Conservation (phyloP, 1,284 basidiomycete species). For the Papiliotrema flavescens region DNA sequence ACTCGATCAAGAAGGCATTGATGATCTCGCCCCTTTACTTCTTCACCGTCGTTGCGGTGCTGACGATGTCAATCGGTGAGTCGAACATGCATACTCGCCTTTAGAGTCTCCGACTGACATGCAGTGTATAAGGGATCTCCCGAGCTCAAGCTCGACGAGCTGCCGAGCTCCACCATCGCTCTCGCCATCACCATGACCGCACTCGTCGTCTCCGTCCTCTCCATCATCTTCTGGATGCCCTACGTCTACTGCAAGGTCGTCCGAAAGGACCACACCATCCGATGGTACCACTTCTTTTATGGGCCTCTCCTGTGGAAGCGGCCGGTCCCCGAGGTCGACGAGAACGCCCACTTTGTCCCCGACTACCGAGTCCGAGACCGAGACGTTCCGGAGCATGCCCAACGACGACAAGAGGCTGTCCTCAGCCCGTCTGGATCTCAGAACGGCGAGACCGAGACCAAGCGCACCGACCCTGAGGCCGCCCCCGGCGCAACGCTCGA, state of each 20-base stretch:
- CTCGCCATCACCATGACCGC: constrained; percentile 51
- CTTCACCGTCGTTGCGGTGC: constrained; percentile 44
- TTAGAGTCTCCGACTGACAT: not conserved
- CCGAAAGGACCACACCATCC: constrained; percentile 52
- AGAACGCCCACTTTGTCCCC: constrained; percentile 30
- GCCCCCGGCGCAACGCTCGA: not conserved
- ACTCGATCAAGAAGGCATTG: constrained; percentile 45
- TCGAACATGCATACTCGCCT: not conserved
- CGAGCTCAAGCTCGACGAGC: constrained; percentile 47
- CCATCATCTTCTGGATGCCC: constrained; percentile 53
- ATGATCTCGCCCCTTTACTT: constrained; percentile 50
- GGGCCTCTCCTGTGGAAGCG: constrained; percentile 53
- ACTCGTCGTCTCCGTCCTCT: constrained; percentile 45
- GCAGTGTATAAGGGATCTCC: constrained; percentile 47
- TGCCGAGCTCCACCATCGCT: constrained; percentile 41
- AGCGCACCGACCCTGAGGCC: not conserved
- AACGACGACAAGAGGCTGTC: not conserved
- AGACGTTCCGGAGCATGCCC: constrained; percentile 11
- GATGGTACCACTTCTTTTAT: constrained; percentile 52
- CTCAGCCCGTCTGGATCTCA: not conserved
- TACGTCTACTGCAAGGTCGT: constrained; percentile 53
- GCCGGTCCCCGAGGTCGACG: constrained; percentile 33
- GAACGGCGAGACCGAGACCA: constrained; percentile 5
- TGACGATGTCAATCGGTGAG: constrained; percentile 44
- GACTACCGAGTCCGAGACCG: constrained; percentile 48